phyloP scores from a whole-genome alignment of 106 monocot species.

The Dioscorea zingiberensis region DNA sequence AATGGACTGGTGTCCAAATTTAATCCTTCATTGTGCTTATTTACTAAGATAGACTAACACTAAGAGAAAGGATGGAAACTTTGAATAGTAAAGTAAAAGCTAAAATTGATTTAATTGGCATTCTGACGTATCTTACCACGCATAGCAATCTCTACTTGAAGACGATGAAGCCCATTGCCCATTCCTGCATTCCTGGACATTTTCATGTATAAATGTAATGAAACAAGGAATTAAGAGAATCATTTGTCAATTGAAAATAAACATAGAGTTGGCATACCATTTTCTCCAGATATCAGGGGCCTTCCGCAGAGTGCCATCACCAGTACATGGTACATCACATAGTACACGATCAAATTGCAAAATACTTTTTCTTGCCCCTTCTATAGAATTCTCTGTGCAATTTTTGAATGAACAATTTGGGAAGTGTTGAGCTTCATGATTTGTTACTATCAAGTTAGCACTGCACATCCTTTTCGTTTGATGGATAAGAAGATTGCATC shows the following conservation, averaged over 20 bases:
- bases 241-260: background rate
- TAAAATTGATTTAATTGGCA: too few species aligned
- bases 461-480: constrained; percentile 97
- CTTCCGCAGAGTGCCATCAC: constrained; percentile 94
- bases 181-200: constrained; percentile 86
- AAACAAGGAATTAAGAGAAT: constrained; percentile 3
- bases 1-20: too few species aligned
- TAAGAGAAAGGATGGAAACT: too few species aligned
- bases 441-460: constrained; percentile 94
- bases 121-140: constrained; percentile 78
- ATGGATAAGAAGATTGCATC: constrained; percentile 98
- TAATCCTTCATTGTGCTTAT: too few species aligned
- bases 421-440: constrained; percentile 96
- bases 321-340: constrained; percentile 99
- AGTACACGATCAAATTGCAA: constrained; percentile 91
- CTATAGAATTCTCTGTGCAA: constrained; percentile 15
- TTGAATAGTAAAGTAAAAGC: too few species aligned
- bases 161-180: constrained; percentile 90
- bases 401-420: constrained; percentile 45
- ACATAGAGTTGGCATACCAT: constrained; percentile 39
- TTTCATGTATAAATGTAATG: constrained; percentile 7
- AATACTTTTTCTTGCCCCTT: constrained; percentile 11
- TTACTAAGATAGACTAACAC: too few species aligned
- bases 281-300: constrained; percentile 99
- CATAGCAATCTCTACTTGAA: constrained; percentile 96